Evolutionary conservation across 345 rosid genomes (phyloP), one percentile per base, ranked within the genome.

Genomic region (Cardamine occulta): DNA sequence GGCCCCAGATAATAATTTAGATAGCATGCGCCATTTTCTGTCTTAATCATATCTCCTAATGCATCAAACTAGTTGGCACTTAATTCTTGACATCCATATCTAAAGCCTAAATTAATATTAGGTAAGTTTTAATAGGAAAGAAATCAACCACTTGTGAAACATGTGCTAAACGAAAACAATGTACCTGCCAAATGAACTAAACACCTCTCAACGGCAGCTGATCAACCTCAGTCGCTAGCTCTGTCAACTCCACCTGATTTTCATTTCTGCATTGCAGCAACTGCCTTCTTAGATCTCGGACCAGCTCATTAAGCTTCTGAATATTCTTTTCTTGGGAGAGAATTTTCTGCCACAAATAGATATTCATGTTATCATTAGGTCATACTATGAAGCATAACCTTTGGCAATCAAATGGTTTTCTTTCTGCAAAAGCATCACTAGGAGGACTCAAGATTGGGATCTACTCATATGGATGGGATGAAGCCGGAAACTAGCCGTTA

Each of bases 281-380:
- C 68, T 82, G 91, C 73, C 85, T 82, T 28, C 66, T 80, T 66
- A 89, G 93, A 76, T 64, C 86, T 57, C 59, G 82, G 48, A 91
- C 84, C 60, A 81, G 79, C 72, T 82, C 89, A 29, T 86, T 85
- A 58, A 91, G 88, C 76, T 85, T 85, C 73, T 84, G 95, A 75
- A 86, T 91, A 31, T 81, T 83, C 68, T 80, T 88, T 76, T 91
- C 97, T 74, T 89, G 95, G 45, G 83, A 86, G 35, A 91, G 88
- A 78, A 91, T 88, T 67, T 80, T 86, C 95, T 89, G 84, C 76
- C 73, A 53, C 31, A 66, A 44, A 61, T 57, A 34, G 14, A 35
- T 10, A 54, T 1, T 52, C 23, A 23, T 13, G 31, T 28, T 4
- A 53, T 21, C 12, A 44, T 12, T 48, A 56, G 28, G 55, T 39